Percentiles rank a stretch among this genome's conserved stretches.
Conservation (phyloP, 768 basidiomycete species). For the Gyrodon lividus region DNA sequence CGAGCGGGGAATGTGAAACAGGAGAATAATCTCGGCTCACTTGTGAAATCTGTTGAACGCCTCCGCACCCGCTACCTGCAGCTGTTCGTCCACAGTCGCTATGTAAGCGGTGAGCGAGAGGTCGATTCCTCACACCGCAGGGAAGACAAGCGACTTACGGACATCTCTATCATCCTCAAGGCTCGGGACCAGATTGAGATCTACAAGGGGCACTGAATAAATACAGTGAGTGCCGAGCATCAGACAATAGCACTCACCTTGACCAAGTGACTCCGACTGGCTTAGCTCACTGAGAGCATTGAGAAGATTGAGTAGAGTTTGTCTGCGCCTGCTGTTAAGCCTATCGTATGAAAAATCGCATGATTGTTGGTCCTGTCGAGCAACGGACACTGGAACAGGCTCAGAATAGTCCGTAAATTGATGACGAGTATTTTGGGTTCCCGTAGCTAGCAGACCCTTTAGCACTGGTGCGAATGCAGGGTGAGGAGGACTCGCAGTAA, state of each 20-base stretch:
- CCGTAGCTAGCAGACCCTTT: neutral
- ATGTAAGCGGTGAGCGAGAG: neutral
- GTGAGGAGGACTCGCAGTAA: neutral
- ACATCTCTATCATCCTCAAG: conserved; percentile 66
- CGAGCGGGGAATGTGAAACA: neutral
- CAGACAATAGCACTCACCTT: conserved; percentile 16
- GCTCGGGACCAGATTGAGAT: conserved; percentile 40
- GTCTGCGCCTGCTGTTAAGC: conserved; percentile 27
- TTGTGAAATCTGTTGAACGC: conserved; percentile 62
- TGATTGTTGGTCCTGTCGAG: neutral
- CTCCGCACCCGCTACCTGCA: conserved; percentile 67
- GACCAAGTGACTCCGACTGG: conserved; percentile 32
- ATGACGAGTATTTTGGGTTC: neutral
- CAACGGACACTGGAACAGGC: neutral
- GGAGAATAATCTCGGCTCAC: conserved; percentile 32
- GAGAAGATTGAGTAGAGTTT: conserved; percentile 38
- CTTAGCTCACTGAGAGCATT: conserved; percentile 41
- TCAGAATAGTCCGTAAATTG: conserved; percentile 1
- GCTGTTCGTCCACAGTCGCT: conserved; percentile 69
- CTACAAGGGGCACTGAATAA: conserved; percentile 20
- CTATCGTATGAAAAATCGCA: conserved; percentile 6
- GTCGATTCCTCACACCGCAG: neutral
- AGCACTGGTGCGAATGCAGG: neutral
- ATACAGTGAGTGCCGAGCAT: neutral
- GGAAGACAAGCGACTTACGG: conserved; percentile 45